Percentiles rank a stretch among this genome's conserved stretches.
Evolutionary conservation across 1,284 basidiomycete genomes (phyloP).

Genomic region (Ganoderma boninense): DNA sequence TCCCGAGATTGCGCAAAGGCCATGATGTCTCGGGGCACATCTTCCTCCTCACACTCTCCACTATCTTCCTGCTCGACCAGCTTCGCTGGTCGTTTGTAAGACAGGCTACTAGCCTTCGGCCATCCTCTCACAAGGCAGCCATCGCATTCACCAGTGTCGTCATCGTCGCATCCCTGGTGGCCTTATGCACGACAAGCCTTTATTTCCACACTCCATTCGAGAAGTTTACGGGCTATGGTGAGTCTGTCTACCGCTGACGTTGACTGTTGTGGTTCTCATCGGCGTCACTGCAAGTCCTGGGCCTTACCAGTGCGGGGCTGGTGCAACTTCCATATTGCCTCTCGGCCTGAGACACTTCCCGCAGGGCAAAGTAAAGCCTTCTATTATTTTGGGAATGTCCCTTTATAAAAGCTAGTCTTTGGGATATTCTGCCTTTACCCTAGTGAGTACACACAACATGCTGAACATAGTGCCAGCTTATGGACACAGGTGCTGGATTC

Average conservation of each 20-base stretch:
- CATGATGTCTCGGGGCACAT: conserved; percentile 96
- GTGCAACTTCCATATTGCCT: conserved; percentile 19
- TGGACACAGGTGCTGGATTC: not conserved
- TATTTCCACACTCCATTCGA: conserved; percentile 93
- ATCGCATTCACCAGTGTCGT: conserved; percentile 57
- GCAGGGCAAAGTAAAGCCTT: not conserved
- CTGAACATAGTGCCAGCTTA: not conserved
- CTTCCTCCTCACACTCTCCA: conserved; percentile 89
- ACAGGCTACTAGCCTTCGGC: conserved; percentile 40
- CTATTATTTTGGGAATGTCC: not conserved
- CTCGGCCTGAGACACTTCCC: not conserved
- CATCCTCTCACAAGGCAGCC: conserved; percentile 54
- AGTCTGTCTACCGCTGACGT: conserved; percentile 42
- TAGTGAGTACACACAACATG: not conserved
- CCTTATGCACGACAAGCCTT: conserved; percentile 82
- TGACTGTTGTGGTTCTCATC: not conserved
- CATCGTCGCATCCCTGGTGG: conserved; percentile 78
- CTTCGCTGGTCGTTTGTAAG: conserved; percentile 57
- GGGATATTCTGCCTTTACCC: not conserved
- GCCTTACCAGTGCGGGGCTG: conserved; percentile 17
- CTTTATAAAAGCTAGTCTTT: not conserved
- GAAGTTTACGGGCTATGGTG: conserved; percentile 86
- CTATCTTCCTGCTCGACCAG: conserved; percentile 84
- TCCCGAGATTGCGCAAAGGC: conserved; percentile 75
- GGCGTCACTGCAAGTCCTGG: conserved; percentile 15